Conservation (phyloP, 306 rosid species). For the Lathyrus tuberosus region DNA sequence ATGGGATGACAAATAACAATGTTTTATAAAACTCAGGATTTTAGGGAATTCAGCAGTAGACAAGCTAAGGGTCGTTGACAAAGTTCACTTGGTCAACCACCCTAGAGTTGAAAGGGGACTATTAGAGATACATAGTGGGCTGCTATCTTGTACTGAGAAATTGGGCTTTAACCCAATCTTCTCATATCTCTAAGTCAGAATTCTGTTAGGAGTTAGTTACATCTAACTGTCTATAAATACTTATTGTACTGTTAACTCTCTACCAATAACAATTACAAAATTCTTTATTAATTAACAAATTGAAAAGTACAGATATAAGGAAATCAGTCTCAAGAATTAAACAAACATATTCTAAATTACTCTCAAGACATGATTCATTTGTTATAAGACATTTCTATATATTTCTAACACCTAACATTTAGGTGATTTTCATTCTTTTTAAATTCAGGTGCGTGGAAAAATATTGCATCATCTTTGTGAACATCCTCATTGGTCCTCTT, state of each 20-base stretch:
- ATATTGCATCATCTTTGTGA: slow-evolving; percentile 67
- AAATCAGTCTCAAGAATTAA: not conserved
- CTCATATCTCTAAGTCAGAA: not conserved
- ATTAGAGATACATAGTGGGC: not conserved
- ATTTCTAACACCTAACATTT: not conserved
- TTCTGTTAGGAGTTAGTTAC: not conserved
- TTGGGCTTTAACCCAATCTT: not conserved
- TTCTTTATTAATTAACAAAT: not conserved
- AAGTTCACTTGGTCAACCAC: not conserved
- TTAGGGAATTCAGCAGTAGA: not conserved
- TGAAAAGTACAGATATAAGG: not conserved
- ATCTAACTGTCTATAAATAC: not conserved
- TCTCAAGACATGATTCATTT: not conserved
- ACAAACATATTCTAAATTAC: not conserved
- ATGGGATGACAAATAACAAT: not conserved
- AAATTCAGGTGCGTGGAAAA: slow-evolving; percentile 67
- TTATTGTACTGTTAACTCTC: not conserved
- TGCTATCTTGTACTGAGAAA: not conserved
- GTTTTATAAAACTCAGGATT: not conserved
- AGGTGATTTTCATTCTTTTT: slow-evolving; percentile 31
- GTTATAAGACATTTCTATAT: slow-evolving; percentile 3
- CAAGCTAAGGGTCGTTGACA: not conserved
- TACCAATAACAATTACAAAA: not conserved
- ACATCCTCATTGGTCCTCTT: slow-evolving; percentile 72
- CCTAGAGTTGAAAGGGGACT: not conserved